phyloP scores from a whole-genome alignment of 2,329 filamentous ascomycete genomes.

The Colletotrichum zoysiae region DNA sequence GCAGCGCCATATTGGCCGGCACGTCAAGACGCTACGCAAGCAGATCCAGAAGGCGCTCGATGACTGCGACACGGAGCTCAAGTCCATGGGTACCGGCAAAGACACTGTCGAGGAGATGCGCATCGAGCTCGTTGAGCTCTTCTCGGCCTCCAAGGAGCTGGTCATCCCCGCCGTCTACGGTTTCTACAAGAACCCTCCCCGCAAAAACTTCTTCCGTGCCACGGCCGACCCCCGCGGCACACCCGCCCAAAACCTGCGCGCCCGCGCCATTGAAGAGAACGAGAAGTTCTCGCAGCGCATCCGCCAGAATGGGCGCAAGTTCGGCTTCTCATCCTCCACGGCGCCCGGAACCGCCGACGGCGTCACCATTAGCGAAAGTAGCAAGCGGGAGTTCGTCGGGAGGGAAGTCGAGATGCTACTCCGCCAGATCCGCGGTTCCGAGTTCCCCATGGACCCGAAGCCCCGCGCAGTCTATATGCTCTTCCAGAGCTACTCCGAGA shows the following conservation, averaged over 20 bases:
- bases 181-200: constrained; percentile 67
- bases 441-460: constrained; percentile 66
- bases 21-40: constrained; percentile 62
- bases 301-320: constrained; percentile 63
- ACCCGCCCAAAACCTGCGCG: constrained; percentile 64
- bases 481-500: constrained; percentile 65
- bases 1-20: constrained; percentile 64
- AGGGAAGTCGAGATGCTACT: constrained; percentile 63
- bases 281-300: constrained; percentile 63
- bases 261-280: constrained; percentile 64
- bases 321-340: constrained; percentile 54
- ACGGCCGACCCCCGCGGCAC: constrained; percentile 64
- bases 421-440: constrained; percentile 64
- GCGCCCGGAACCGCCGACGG: constrained; percentile 41
- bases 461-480: constrained; percentile 66
- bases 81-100: constrained; percentile 62
- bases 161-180: constrained; percentile 66
- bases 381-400: constrained; percentile 62
- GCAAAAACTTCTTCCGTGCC: constrained; percentile 64
- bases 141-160: constrained; percentile 65
- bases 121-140: constrained; percentile 65
- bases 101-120: constrained; percentile 67
- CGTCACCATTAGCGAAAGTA: constrained; percentile 50
- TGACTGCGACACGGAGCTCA: constrained; percentile 62
- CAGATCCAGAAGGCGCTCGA: constrained; percentile 65